These are phyloP conservation scores for Evernia prunastri DNA, from an alignment of 495 filamentous ascomycete genomes.

Conservation along the genomic window DNA sequence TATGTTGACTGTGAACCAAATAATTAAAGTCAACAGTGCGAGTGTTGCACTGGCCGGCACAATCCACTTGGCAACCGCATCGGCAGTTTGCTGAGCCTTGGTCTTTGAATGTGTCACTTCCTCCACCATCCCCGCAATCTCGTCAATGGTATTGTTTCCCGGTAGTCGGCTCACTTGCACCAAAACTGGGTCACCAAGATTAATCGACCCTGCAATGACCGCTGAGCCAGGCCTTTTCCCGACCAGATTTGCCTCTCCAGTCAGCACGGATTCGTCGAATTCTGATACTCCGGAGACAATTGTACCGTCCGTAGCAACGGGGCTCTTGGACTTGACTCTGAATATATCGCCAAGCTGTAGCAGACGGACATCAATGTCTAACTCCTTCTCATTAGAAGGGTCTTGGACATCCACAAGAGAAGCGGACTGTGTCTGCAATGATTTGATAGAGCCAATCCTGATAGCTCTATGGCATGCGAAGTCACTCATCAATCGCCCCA, in stretches of 20 bases:
- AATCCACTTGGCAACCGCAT: conserved; percentile 61
- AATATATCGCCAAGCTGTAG: conserved; percentile 69
- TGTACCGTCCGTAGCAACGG: conserved; percentile 63
- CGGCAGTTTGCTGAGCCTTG: conserved; percentile 60
- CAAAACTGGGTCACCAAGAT: conserved; percentile 49
- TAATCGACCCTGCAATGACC: conserved; percentile 62
- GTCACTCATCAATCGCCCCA: conserved; percentile 61
- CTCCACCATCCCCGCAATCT: conserved; percentile 65
- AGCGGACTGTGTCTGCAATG: conserved; percentile 45
- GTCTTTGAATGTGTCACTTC: conserved; percentile 64
- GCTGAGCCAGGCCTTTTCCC: conserved; percentile 43
- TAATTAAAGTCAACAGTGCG: conserved; percentile 48
- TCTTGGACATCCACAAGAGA: conserved; percentile 20
- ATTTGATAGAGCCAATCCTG: conserved; percentile 57
- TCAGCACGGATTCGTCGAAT: conserved; percentile 71
- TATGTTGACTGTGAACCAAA: conserved; percentile 57
- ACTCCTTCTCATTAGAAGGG: conserved; percentile 12
- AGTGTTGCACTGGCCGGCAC: conserved; percentile 56
- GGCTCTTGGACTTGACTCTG: conserved; percentile 53
- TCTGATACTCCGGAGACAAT: conserved; percentile 57
- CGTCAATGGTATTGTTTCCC: conserved; percentile 64
- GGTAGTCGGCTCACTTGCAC: conserved; percentile 57
- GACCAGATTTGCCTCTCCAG: conserved; percentile 57
- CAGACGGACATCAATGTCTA: conserved; percentile 60
- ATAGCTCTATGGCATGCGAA: conserved; percentile 60